Percentiles rank a stretch among this genome's conserved stretches.
Conservation (phyloP, 495 filamentous ascomycete species). For the Aspergillus indologenus region DNA sequence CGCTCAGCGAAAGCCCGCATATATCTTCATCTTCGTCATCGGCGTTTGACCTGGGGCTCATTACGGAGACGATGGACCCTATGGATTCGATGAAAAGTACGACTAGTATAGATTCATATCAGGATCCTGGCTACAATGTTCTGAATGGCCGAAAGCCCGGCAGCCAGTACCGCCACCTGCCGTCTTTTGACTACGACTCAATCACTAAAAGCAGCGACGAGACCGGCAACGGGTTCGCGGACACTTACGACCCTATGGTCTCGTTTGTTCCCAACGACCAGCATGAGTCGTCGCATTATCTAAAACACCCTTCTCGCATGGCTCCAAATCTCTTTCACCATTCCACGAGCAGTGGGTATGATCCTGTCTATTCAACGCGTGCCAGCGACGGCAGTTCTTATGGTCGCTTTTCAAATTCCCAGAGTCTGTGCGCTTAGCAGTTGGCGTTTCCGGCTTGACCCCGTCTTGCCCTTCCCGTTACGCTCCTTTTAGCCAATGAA, state of each 20-base stretch:
- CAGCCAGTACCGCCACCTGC: constrained; percentile 21
- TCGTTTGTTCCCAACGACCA: constrained; percentile 26
- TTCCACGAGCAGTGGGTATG: constrained; percentile 29
- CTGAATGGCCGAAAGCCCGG: constrained; percentile 25
- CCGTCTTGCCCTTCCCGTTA: not conserved
- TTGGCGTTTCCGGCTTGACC: not conserved
- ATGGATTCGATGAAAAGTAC: constrained; percentile 39
- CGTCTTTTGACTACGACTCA: constrained; percentile 26
- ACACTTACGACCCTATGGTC: constrained; percentile 27
- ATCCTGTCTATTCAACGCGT: constrained; percentile 34
- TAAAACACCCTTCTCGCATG: constrained; percentile 23
- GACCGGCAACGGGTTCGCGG: constrained; percentile 18
- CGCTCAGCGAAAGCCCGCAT: constrained; percentile 40
- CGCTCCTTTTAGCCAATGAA: not conserved
- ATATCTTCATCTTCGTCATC: constrained; percentile 46
- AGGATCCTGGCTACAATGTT: constrained; percentile 29
- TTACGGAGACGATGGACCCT: constrained; percentile 42
- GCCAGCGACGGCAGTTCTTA: constrained; percentile 20
- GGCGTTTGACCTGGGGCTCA: constrained; percentile 37
- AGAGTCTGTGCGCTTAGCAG: constrained; percentile 36
- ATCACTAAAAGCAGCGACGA: constrained; percentile 20
- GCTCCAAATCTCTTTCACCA: constrained; percentile 20
- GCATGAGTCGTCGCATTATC: constrained; percentile 19
- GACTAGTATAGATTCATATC: constrained; percentile 36
- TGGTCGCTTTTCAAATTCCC: constrained; percentile 32